A percentile compares a stretch with the other conserved stretches of the same genome.
These are phyloP conservation scores for Paraphoma chrysanthemicola DNA, from an alignment of 2,329 filamentous ascomycete species.

Conservation along the genomic window DNA sequence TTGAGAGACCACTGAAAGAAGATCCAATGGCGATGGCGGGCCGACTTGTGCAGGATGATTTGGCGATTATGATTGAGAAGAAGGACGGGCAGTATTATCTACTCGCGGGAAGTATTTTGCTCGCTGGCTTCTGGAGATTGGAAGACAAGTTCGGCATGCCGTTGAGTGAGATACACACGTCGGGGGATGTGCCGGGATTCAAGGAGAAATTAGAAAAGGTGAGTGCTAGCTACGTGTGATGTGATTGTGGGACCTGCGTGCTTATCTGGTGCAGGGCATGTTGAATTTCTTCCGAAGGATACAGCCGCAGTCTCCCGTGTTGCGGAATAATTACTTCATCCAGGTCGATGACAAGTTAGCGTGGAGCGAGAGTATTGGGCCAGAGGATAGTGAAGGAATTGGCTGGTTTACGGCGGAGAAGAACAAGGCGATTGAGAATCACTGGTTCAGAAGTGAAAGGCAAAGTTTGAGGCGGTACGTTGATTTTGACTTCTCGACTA, in stretches of 20 bases:
- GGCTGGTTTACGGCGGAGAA: slow-evolving; percentile 77
- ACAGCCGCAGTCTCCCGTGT: slow-evolving; percentile 69
- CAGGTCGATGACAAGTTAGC: slow-evolving; percentile 80
- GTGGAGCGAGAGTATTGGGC: slow-evolving; percentile 79
- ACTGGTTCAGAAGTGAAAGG: slow-evolving; percentile 79
- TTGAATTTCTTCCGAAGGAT: slow-evolving; percentile 79
- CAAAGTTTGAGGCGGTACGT: slow-evolving; percentile 68
- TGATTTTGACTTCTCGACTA: background rate
- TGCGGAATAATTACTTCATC: slow-evolving; percentile 85
- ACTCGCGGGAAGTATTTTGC: slow-evolving; percentile 75
- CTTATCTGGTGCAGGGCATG: slow-evolving; percentile 62
- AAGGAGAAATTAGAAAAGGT: slow-evolving; percentile 71
- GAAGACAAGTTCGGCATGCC: slow-evolving; percentile 83
- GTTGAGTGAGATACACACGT: slow-evolving; percentile 79
- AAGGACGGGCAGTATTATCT: slow-evolving; percentile 82
- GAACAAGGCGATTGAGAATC: slow-evolving; percentile 73
- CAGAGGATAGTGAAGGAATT: slow-evolving; percentile 69
- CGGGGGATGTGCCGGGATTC: slow-evolving; percentile 76
- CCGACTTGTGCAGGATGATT: slow-evolving; percentile 79
- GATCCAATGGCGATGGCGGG: slow-evolving; percentile 80
- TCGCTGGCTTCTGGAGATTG: slow-evolving; percentile 84
- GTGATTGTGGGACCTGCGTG: background rate
- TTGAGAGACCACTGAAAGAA: slow-evolving; percentile 69
- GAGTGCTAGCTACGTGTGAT: background rate
- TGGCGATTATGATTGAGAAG: slow-evolving; percentile 82